These are phyloP conservation scores for Sonneratia caseolaris DNA, from an alignment of 345 rosid species.

Conservation along the genomic window DNA sequence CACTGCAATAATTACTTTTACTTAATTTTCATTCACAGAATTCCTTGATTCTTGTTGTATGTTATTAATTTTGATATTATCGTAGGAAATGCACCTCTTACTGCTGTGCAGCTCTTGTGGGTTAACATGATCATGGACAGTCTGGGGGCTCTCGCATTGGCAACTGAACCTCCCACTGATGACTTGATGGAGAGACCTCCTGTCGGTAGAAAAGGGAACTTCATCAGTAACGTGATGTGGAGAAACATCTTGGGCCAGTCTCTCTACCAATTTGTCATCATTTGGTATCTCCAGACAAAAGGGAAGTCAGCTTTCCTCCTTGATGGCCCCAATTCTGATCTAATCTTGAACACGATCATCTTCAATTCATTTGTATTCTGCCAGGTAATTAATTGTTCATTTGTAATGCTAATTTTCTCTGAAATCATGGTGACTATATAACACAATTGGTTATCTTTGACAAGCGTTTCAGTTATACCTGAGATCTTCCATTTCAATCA, in stretches of 20 bases:
- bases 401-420: constrained; percentile 10
- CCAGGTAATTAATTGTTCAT: constrained; percentile 31
- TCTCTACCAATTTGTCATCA: constrained; percentile 57
- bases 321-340: constrained; percentile 37
- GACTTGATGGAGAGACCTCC: constrained; percentile 64
- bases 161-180: constrained; percentile 74
- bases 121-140: constrained; percentile 90
- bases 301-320: constrained; percentile 44
- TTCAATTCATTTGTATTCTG: constrained; percentile 83
- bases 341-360: constrained; percentile 63
- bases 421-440: not conserved
- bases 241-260: constrained; percentile 92
- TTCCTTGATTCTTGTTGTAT: no score
- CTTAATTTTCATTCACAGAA: no score
- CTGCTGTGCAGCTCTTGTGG: constrained; percentile 86
- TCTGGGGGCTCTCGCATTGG: constrained; percentile 80
- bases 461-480: not conserved
- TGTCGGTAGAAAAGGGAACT: constrained; percentile 69
- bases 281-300: constrained; percentile 58
- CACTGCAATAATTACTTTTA: no score
- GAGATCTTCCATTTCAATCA: not conserved
- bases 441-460: not conserved
- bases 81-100: constrained; percentile 68
- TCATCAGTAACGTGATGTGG: constrained; percentile 92
- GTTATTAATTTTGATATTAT: not conserved